These are phyloP conservation scores for Globisporangium yorkense DNA, from an alignment of 352 stramenopile species.

Conservation along the genomic window DNA sequence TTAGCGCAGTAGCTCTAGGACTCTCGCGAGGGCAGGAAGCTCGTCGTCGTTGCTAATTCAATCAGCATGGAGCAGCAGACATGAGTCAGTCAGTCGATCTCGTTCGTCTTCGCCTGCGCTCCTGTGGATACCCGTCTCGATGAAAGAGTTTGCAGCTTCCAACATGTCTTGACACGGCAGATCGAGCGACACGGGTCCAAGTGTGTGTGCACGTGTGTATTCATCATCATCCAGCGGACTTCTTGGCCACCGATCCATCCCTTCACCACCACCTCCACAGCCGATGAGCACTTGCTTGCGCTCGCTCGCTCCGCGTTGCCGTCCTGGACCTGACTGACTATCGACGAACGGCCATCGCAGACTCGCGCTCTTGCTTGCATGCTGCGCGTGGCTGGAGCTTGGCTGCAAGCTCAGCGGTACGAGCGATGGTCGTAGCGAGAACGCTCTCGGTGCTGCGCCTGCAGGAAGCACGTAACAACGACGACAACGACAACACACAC, in stretches of 20 bases:
- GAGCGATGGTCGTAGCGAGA: conserved; percentile 10
- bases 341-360: background rate
- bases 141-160: too few relatives aligned
- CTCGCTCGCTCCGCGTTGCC: background rate
- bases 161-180: too few relatives aligned
- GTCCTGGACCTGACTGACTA: conserved; percentile 5
- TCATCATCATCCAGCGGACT: background rate
- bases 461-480: background rate
- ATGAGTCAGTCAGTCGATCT: too few relatives aligned
- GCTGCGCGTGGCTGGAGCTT: background rate
- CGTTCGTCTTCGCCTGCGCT: background rate
- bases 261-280: background rate
- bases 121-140: too few relatives aligned
- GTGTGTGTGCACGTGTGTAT: background rate
- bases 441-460: conserved; percentile 17
- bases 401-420: conserved; percentile 7
- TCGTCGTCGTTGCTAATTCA: background rate
- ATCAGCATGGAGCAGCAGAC: conserved; percentile 2
- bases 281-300: background rate
- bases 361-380: background rate
- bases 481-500: background rate
- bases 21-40: background rate
- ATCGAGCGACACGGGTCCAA: too few relatives aligned
- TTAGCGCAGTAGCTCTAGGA: background rate
- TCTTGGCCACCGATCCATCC: background rate